Conservation (phyloP, 768 basidiomycete species). For the Mrakia hoshinonis region DNA sequence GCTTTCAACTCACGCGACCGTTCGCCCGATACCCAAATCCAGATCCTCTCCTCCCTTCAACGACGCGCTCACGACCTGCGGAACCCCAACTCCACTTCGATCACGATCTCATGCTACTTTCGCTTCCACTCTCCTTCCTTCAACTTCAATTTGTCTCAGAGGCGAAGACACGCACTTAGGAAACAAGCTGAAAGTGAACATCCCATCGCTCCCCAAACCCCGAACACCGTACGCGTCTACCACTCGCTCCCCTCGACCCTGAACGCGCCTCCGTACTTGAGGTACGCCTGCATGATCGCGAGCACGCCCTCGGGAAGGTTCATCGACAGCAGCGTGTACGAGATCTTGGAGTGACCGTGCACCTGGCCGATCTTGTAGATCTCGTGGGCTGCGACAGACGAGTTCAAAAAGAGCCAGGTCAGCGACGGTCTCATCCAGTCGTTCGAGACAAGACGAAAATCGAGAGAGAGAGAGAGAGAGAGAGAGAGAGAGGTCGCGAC, state of each 20-base stretch:
- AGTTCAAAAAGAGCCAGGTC: background rate
- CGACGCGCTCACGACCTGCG: no score
- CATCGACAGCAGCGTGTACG: constrained; percentile 88
- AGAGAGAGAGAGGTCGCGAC: background rate
- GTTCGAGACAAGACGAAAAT: background rate
- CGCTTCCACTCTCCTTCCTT: no score
- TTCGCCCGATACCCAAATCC: no score
- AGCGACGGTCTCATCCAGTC: no score
- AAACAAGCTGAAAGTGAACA: no score
- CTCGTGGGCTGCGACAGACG: constrained; percentile 50
- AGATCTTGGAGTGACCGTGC: constrained; percentile 88
- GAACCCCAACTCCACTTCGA: no score
- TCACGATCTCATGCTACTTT: no score
- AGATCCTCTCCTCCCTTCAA: no score
- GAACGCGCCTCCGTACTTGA: constrained; percentile 79
- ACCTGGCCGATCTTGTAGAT: constrained; percentile 89
- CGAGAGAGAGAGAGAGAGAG: background rate
- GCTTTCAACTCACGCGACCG: no score
- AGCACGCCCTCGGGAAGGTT: constrained; percentile 72
- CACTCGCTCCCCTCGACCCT: constrained; percentile 47
- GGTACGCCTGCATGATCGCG: constrained; percentile 86
- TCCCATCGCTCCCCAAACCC: no score
- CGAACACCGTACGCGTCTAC: background rate
- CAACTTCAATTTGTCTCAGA: no score
- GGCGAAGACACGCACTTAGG: no score